Base-by-base conservation (phyloP, 139 green algal genomes). In the Asterochloris sp. region DNA sequence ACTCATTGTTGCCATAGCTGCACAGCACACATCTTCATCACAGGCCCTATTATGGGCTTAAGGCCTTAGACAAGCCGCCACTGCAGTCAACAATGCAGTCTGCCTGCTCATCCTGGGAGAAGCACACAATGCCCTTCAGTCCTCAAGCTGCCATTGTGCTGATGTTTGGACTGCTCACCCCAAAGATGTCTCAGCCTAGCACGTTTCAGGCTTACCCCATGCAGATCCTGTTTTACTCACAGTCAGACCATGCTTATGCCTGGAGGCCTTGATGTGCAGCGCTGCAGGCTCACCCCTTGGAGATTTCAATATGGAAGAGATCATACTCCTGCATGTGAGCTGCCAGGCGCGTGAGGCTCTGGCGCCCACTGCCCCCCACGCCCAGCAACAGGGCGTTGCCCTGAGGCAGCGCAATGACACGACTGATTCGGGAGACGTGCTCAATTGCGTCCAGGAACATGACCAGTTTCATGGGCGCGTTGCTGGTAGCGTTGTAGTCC, bases 371-470 rank as follows among this genome's bases (percentile, higher is more conserved):
- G 78, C 76, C 86, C 78, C 94, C 60, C 19, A 67, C 38, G 8
- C 94, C 94, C 62, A 98, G 88, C 68, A 98, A 86, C 90, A 98
- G 92, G 16, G 92, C 92, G 85, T 97, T 95, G 75, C 94, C 94
- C 21, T 91, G 86, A 13, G 93, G 93, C 87, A 95, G 91, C 67
- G 90, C 85, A 71, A 98, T 89, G 54, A 98, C 89, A 79, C 94
- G 88, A 17, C 81, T 78, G 73, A 96, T 86, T 69, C 91, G 90
- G 0, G 86, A 87, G 69, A 96, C 88, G 80, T 98, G 94, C 84
- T 95, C 85, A 47, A 96, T 83, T 15, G 94, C 94, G 79, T 97
- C 89, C 78, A 88, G 83, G 90, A 98, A 98, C 81, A 98, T 82
- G 80, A 83, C 78, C 78, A 83, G 78, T 6, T 73, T 73, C 78